A percentile compares a stretch with the other conserved stretches of the same genome.
phyloP scores from a whole-genome alignment of 768 basidiomycete species.

The Tulasnella calospora region DNA sequence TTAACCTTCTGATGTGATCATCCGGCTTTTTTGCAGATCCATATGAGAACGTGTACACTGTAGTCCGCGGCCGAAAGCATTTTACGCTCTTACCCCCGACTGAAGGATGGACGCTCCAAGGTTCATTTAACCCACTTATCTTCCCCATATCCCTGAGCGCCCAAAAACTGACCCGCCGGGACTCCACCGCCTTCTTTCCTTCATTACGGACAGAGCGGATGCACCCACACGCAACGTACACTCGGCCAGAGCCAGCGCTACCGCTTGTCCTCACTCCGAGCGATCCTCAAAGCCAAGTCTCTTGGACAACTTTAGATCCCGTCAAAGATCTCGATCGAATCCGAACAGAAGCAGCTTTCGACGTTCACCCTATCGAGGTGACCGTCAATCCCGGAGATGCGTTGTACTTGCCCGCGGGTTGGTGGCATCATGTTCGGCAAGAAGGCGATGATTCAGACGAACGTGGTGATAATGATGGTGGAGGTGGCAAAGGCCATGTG shows the following conservation, averaged over 20 bases:
- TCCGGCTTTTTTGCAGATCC: slow-evolving; percentile 52
- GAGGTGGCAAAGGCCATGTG: slow-evolving; percentile 37
- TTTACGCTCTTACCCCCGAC: slow-evolving; percentile 85
- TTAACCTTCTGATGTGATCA: background rate
- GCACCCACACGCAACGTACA: slow-evolving; percentile 66
- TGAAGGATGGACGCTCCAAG: slow-evolving; percentile 79
- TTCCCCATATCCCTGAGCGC: slow-evolving; percentile 2
- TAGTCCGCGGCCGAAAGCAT: slow-evolving; percentile 76
- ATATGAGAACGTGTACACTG: slow-evolving; percentile 90
- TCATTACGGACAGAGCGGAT: slow-evolving; percentile 46
- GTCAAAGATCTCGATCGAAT: slow-evolving; percentile 36
- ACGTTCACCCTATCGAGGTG: slow-evolving; percentile 61
- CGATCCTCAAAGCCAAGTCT: slow-evolving; percentile 41
- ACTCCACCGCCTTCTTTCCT: slow-evolving; percentile 10
- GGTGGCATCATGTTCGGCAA: slow-evolving; percentile 91
- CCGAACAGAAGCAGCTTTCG: slow-evolving; percentile 36
- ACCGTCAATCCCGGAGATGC: slow-evolving; percentile 68
- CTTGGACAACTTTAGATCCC: slow-evolving; percentile 83
- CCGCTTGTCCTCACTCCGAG: slow-evolving; percentile 33
- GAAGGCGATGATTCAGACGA: slow-evolving; percentile 35
- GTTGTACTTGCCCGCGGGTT: slow-evolving; percentile 84
- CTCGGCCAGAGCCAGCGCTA: slow-evolving; percentile 36
- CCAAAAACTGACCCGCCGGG: background rate
- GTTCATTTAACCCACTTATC: slow-evolving; percentile 41
- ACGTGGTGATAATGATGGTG: slow-evolving; percentile 30